A percentile compares a stretch with the other conserved stretches of the same genome.
These are phyloP conservation scores for Insectozyma bohioensis DNA, from an alignment of 1,139 yeast species.

Conservation along the genomic window DNA sequence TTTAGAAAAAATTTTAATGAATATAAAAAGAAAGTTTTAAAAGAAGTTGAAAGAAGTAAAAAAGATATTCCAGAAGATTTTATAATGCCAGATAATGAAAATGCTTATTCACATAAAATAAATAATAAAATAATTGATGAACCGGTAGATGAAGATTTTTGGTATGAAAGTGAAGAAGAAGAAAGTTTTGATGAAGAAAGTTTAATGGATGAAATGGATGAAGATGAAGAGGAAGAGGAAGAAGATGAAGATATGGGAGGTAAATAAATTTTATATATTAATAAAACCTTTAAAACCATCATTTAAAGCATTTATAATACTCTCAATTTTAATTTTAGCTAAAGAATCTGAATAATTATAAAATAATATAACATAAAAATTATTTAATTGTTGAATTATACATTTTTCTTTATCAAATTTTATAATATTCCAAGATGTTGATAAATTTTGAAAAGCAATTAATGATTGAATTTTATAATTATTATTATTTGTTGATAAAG, in stretches of 20 bases:
- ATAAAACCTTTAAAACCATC: conserved; percentile 34
- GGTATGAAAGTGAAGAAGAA: conserved; percentile 72
- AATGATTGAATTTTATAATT: conserved; percentile 5
- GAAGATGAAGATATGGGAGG: conserved; percentile 39
- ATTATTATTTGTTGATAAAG: conserved; percentile 23
- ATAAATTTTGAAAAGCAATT: conserved; percentile 2
- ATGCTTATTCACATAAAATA: conserved; percentile 53
- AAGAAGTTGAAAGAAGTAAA: conserved; percentile 82
- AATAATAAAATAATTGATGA: conserved; percentile 58
- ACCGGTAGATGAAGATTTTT: conserved; percentile 74
- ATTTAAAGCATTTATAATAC: conserved; percentile 28
- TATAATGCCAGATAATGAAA: conserved; percentile 67
- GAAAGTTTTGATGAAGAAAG: conserved; percentile 56
- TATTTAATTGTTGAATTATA: conserved; percentile 4
- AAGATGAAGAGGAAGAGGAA: conserved; percentile 54
- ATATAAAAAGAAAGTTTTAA: conserved; percentile 73
- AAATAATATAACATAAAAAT: conserved; percentile 30
- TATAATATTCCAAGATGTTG: conserved; percentile 9
- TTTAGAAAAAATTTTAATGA: conserved; percentile 82
- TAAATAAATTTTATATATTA: conserved; percentile 17
- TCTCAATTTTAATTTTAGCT: conserved; percentile 46
- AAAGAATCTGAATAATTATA: conserved; percentile 41
- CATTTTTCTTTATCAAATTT: conserved; percentile 7
- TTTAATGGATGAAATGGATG: conserved; percentile 55
- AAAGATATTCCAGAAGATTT: conserved; percentile 85